Percentiles rank a stretch among this genome's conserved stretches.
Evolutionary conservation across 495 filamentous ascomycete genomes (phyloP).

Genomic region (Bryoglossum gracile): DNA sequence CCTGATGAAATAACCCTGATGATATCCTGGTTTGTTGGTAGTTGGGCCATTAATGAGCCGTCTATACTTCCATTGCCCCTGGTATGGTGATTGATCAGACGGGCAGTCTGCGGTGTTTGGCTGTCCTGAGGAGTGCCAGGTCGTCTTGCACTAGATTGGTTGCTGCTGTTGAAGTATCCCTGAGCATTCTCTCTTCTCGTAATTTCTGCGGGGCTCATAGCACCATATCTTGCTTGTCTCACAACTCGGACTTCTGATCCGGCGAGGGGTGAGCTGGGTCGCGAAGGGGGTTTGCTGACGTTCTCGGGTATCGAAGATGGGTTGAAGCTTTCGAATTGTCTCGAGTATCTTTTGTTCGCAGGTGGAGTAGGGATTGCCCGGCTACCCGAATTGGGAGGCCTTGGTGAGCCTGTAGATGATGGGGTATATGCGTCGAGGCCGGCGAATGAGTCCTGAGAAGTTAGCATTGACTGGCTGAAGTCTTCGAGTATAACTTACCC

Average conservation of each 20-base stretch:
- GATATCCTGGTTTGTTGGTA: constrained; percentile 71
- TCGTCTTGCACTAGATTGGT: constrained; percentile 39
- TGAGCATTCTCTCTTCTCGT: constrained; percentile 42
- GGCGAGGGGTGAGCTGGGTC: constrained; percentile 65
- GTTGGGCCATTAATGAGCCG: constrained; percentile 68
- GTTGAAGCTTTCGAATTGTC: constrained; percentile 47
- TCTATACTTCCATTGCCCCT: constrained; percentile 69
- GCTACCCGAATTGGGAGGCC: constrained; percentile 45
- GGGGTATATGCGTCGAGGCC: constrained; percentile 58
- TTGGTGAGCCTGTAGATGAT: constrained; percentile 59
- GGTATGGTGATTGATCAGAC: constrained; percentile 42
- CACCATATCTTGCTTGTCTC: constrained; percentile 38
- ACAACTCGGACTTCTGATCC: constrained; percentile 39
- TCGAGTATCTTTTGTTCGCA: constrained; percentile 67
- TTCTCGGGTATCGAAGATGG: constrained; percentile 33
- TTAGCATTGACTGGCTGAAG: constrained; percentile 21
- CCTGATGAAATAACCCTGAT: constrained; percentile 89
- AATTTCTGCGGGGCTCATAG: constrained; percentile 45
- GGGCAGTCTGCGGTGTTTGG: constrained; percentile 31
- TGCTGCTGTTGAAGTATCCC: constrained; percentile 41
- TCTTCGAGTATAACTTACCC: constrained; percentile 49
- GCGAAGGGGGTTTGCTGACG: constrained; percentile 48
- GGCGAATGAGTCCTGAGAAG: constrained; percentile 59
- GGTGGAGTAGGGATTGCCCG: constrained; percentile 39
- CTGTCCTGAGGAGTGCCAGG: constrained; percentile 39